Conservation (phyloP, 371 early-diverging fungal species). For the Quaeritorhiza haematococci region DNA sequence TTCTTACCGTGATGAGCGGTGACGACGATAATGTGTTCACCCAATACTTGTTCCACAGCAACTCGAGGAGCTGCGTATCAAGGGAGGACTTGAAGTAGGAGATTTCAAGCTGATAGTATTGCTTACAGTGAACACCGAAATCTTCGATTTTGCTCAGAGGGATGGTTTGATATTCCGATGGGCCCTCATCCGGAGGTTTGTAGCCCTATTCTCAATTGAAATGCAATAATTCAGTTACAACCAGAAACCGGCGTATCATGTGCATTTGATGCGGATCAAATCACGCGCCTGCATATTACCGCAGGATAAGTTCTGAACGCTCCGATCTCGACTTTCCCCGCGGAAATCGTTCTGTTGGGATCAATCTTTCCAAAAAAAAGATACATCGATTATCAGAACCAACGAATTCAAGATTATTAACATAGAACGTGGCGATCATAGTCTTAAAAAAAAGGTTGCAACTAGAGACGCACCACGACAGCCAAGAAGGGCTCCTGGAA, state of each 20-base stretch:
- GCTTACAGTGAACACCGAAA: constrained; percentile 92
- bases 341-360: constrained; percentile 92
- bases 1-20: constrained; percentile 77
- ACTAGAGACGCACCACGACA: constrained; percentile 66
- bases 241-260: too few species aligned
- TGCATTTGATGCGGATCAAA: too few species aligned
- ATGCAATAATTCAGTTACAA: too few species aligned
- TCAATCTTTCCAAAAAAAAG: constrained; percentile 64
- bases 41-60: constrained; percentile 97
- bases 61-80: constrained; percentile 80
- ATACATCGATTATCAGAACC: neutral
- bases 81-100: constrained; percentile 89
- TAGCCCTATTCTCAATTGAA: constrained; percentile 51
- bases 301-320: constrained; percentile 95
- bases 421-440: neutral
- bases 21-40: constrained; percentile 88
- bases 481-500: constrained; percentile 95
- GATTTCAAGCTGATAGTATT: constrained; percentile 88
- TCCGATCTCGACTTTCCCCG: constrained; percentile 95
- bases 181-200: constrained; percentile 62
- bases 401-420: neutral
- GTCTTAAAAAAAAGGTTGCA: neutral
- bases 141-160: constrained; percentile 94
- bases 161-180: constrained; percentile 55
- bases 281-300: too few species aligned